Evolutionary conservation across 148 eudicot species (phyloP), one percentile per base, ranked within the genome.

Genomic region (Bassia scoparia): DNA sequence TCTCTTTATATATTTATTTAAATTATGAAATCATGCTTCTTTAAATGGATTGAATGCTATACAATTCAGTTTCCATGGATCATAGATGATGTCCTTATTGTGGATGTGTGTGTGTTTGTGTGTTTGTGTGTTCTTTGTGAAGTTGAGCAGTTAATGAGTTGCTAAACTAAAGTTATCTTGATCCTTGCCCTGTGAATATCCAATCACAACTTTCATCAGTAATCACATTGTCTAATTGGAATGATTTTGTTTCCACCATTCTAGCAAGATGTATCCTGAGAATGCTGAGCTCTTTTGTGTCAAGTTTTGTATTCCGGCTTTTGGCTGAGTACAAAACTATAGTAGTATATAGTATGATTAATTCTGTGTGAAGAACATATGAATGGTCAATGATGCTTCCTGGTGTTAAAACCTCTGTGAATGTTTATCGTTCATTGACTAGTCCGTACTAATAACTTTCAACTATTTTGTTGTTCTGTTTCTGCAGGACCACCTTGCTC

Each of bases 401-500:
- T 69, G 41, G 13, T 62, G 20, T 30, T 15, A 11, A 48, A 29
- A 11, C 56, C 50, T 43, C 67, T 2, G 20, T 29, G 17, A 30
- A 46, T 61, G 37, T 35, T 21, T 34, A 60, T 78, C 46, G 35
- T 23, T 60, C 48, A 59, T 31, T 23, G 61, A 38, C n/a, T 23
- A n/a, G 76, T 37, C 48, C 44, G 43, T 23, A 29, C 20, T n/a
- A 21, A 50, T 10, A 49, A 23, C 37, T 73, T 68, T 60, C 41
- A 65, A 74, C 67, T 64, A 21, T 29, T 48, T 24, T n/a, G 24
- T 50, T 69, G 29, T 59, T 82, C 75, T 69, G 69, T 69, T 59
- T 82, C 77, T 69, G 69, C 71, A 91, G 98, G 98, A 91, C 83
- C 97, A 95, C 74, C 84, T 94, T 78, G 98, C 97, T 24, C 82